These are phyloP conservation scores for Coniochaeta sp. DNA, from an alignment of 2,329 filamentous ascomycete species.

Conservation along the genomic window DNA sequence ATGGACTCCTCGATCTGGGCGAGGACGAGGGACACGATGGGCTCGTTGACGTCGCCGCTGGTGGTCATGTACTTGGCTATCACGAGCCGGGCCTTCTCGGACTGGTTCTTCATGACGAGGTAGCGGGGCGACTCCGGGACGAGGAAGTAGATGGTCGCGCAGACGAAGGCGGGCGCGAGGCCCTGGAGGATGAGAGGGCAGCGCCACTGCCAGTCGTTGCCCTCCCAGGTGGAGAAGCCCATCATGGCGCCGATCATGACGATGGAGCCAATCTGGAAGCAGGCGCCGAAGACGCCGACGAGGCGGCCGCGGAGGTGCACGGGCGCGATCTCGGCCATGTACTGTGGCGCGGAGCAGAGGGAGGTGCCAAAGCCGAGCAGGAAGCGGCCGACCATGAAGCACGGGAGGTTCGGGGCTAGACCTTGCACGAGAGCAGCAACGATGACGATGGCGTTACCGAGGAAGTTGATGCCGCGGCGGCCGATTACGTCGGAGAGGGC, in stretches of 20 bases:
- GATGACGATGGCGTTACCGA: slow-evolving; percentile 37
- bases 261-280: slow-evolving; percentile 35
- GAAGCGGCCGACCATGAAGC: slow-evolving; percentile 26
- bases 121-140: slow-evolving; percentile 28
- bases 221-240: slow-evolving; percentile 27
- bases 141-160: slow-evolving; percentile 31
- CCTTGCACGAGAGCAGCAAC: slow-evolving; percentile 40
- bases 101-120: slow-evolving; percentile 24
- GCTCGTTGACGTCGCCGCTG: slow-evolving; percentile 27
- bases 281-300: slow-evolving; percentile 39
- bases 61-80: slow-evolving; percentile 34
- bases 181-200: slow-evolving; percentile 36
- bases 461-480: slow-evolving; percentile 39
- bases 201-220: slow-evolving; percentile 27
- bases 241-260: slow-evolving; percentile 35
- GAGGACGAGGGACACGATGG: slow-evolving; percentile 32
- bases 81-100: slow-evolving; percentile 24
- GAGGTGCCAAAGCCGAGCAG: slow-evolving; percentile 26
- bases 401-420: slow-evolving; percentile 28
- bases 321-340: slow-evolving; percentile 21
- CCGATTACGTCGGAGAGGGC: slow-evolving; percentile 43
- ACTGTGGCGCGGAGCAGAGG: slow-evolving; percentile 19
- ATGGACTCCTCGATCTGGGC: slow-evolving; percentile 36
- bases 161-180: slow-evolving; percentile 38
- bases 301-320: slow-evolving; percentile 30